Percentiles rank a stretch among this genome's conserved stretches.
phyloP scores from a whole-genome alignment of 306 rosid genomes.

The Dryas drummondii region DNA sequence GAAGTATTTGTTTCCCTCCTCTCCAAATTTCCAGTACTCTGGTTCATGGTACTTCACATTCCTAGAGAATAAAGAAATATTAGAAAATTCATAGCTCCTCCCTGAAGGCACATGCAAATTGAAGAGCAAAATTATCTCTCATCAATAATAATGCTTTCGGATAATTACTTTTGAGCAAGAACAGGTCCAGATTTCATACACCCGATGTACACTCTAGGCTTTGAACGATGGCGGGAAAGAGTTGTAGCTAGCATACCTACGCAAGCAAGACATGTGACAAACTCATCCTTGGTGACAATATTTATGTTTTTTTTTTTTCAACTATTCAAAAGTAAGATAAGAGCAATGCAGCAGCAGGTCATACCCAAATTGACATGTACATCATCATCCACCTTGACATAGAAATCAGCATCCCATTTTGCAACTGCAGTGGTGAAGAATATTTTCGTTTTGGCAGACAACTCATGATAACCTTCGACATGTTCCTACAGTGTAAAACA shows the following conservation, averaged over 20 bases:
- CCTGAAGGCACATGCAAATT: background rate
- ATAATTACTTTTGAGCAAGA: constrained; percentile 72
- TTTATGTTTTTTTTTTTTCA: background rate
- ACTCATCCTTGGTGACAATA: background rate
- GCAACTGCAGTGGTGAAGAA: constrained; percentile 93
- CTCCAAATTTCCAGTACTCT: constrained; percentile 98
- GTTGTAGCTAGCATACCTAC: constrained; percentile 87
- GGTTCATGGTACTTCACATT: constrained; percentile 95
- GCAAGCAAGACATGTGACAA: constrained; percentile 18
- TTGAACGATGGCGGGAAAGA: constrained; percentile 79
- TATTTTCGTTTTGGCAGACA: constrained; percentile 89
- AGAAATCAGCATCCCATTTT: constrained; percentile 92
- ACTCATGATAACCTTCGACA: constrained; percentile 95
- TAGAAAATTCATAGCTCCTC: constrained; percentile 10
- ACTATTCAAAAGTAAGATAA: background rate
- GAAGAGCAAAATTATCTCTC: background rate
- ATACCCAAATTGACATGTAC: constrained; percentile 98
- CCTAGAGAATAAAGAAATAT: constrained; percentile 37
- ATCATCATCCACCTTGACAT: constrained; percentile 95
- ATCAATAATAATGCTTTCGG: constrained; percentile 3
- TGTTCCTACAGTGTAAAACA: constrained; percentile 64
- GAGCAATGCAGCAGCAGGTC: constrained; percentile 16
- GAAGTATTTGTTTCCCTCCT: constrained; percentile 93
- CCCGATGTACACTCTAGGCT: constrained; percentile 93
- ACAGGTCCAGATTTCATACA: constrained; percentile 99